Evolutionary conservation across 106 monocot genomes (phyloP).

Genomic region (Dendrobium chrysotoxum): DNA sequence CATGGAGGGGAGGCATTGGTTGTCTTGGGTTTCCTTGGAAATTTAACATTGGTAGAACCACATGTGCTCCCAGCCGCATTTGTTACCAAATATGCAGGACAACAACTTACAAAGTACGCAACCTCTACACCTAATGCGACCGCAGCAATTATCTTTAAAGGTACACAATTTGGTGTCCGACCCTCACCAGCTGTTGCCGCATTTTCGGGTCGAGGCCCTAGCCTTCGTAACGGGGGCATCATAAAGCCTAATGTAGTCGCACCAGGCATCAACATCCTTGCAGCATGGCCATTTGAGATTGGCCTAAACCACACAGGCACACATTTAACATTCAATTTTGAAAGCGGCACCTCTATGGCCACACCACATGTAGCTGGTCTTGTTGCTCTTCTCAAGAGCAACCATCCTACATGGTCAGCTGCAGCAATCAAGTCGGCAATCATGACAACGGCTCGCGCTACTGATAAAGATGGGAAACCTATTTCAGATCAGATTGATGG

Average conservation of each 20-base stretch:
- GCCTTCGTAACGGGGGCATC: slow-evolving; percentile 8
- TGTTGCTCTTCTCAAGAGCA: background rate
- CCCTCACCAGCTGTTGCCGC: slow-evolving; percentile 19
- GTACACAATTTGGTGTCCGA: slow-evolving; percentile 8
- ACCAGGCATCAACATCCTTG: slow-evolving; percentile 39
- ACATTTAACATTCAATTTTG: slow-evolving; percentile 9
- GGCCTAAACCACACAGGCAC: background rate
- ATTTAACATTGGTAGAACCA: background rate
- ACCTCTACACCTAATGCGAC: background rate
- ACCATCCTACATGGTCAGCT: slow-evolving; percentile 1
- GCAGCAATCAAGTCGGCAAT: slow-evolving; percentile 9
- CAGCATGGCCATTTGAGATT: slow-evolving; percentile 28
- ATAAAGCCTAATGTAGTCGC: slow-evolving; percentile 43
- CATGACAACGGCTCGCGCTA: slow-evolving; percentile 11
- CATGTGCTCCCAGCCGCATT: slow-evolving; percentile 4
- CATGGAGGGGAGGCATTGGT: background rate
- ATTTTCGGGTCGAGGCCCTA: slow-evolving; percentile 42
- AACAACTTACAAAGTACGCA: background rate
- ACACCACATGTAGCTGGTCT: slow-evolving; percentile 49
- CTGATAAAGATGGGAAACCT: background rate
- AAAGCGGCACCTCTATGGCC: slow-evolving; percentile 42
- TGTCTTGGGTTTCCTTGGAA: background rate
- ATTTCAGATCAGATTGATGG: slow-evolving; percentile 3
- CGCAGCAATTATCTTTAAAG: slow-evolving; percentile 23
- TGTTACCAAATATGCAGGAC: slow-evolving; percentile 1